Conservation (phyloP, 2,329 filamentous ascomycete genomes). For the Colletotrichum chrysophilum region DNA sequence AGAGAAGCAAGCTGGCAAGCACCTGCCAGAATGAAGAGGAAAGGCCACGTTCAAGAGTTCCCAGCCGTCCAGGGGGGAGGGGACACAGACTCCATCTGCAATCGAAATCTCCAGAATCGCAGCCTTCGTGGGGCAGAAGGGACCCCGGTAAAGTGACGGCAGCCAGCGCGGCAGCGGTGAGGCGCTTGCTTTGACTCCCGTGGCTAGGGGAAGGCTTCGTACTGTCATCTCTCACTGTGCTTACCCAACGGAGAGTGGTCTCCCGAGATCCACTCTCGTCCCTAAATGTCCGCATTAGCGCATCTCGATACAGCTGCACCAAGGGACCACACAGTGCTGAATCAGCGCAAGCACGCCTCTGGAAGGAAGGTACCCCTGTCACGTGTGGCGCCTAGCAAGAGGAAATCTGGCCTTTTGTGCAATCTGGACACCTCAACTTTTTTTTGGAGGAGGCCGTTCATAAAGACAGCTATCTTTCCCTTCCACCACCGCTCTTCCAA, state of each 20-base stretch:
- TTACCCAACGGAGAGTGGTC: slow-evolving; percentile 1
- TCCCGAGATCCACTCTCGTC: neutral
- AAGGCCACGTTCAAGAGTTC: slow-evolving; percentile 9
- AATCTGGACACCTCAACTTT: slow-evolving; percentile 50
- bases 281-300: neutral
- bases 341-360: neutral
- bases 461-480: slow-evolving; percentile 35
- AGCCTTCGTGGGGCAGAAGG: slow-evolving; percentile 12
- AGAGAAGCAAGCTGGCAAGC: neutral
- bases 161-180: slow-evolving; percentile 16
- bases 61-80: neutral
- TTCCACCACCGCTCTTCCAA: slow-evolving; percentile 24
- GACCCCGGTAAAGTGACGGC: neutral
- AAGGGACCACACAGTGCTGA: slow-evolving; percentile 25
- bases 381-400: slow-evolving; percentile 34
- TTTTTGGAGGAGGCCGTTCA: slow-evolving; percentile 34
- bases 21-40: neutral
- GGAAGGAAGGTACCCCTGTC: slow-evolving; percentile 26
- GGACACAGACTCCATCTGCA: neutral
- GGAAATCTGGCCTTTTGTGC: slow-evolving; percentile 57
- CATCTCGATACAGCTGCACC: neutral
- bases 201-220: slow-evolving; percentile 1
- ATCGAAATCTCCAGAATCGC: slow-evolving; percentile 22
- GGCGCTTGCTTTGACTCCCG: slow-evolving; percentile 4
- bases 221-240: slow-evolving; percentile 2